Percentiles rank a stretch among this genome's conserved stretches.
Conservation (phyloP, 2,329 filamentous ascomycete species). For the Hortaea werneckii region DNA sequence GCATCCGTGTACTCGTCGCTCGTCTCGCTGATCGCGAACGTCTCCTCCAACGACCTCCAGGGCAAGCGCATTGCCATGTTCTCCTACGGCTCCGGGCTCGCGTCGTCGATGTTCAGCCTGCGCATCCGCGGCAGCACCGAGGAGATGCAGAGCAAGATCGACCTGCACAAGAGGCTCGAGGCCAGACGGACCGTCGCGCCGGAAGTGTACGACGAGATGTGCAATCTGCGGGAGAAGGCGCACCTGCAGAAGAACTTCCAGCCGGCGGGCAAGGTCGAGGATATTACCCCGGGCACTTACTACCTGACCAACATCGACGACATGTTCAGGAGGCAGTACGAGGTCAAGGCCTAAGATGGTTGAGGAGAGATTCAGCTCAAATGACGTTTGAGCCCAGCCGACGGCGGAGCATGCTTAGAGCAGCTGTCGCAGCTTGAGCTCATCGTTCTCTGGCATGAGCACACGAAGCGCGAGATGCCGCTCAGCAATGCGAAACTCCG, state of each 20-base stretch:
- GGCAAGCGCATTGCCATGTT: conserved; percentile 44
- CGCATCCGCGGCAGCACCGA: conserved; percentile 37
- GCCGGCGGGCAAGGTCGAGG: conserved; percentile 34
- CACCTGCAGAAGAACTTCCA: conserved; percentile 42
- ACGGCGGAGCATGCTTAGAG: too few relatives aligned
- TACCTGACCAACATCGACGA: conserved; percentile 41
- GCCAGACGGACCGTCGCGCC: conserved; percentile 36
- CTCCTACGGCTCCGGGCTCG: conserved; percentile 44
- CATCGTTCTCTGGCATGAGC: too few relatives aligned
- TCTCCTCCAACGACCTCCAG: conserved; percentile 34
- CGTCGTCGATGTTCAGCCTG: conserved; percentile 41
- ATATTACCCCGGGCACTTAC: conserved; percentile 39
- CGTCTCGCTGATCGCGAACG: conserved; percentile 37
- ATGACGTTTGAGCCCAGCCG: conserved; percentile 7
- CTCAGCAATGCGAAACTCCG: too few relatives aligned
- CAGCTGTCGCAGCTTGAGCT: too few relatives aligned
- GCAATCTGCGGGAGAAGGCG: conserved; percentile 41
- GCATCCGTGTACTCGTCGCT: conserved; percentile 43
- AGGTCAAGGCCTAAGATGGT: conserved; percentile 41
- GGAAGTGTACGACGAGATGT: conserved; percentile 44
- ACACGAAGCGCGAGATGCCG: too few relatives aligned
- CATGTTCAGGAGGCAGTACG: conserved; percentile 42
- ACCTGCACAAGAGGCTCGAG: conserved; percentile 38
- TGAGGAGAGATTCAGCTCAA: conserved; percentile 14
- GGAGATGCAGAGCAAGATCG: conserved; percentile 38